phyloP scores from a whole-genome alignment of 331 rosid genomes.

The Cydonia oblonga region DNA sequence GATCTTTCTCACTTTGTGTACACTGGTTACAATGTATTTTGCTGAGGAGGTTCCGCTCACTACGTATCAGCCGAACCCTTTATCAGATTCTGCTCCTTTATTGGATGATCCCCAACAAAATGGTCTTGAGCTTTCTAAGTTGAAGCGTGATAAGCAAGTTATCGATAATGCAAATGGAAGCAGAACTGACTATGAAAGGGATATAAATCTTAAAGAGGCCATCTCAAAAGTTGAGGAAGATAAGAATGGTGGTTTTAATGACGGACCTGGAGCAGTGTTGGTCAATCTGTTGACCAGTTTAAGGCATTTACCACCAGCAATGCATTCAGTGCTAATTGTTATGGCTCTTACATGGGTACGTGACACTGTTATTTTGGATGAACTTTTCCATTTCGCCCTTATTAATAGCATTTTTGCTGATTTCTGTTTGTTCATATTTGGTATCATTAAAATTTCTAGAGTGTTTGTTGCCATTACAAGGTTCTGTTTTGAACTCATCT shows the following conservation, averaged over 20 bases:
- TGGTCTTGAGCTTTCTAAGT: constrained; percentile 40
- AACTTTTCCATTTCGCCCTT: constrained; percentile 15
- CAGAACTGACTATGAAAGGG: constrained; percentile 22
- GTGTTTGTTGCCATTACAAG: background rate
- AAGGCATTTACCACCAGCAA: constrained; percentile 93
- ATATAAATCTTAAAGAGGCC: constrained; percentile 26
- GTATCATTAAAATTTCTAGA: background rate
- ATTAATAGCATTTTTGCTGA: background rate
- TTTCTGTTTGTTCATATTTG: background rate
- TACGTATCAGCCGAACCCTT: constrained; percentile 30
- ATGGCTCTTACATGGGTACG: constrained; percentile 99
- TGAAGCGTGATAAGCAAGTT: constrained; percentile 28
- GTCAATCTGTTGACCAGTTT: constrained; percentile 86
- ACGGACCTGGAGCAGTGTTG: constrained; percentile 89
- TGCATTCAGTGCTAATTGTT: constrained; percentile 93
- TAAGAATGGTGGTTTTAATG: constrained; percentile 38
- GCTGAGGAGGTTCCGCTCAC: constrained; percentile 84
- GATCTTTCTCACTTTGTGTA: constrained; percentile 75
- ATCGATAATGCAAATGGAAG: constrained; percentile 21
- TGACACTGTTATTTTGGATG: constrained; percentile 6
- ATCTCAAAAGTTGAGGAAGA: constrained; percentile 38
- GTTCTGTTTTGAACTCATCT: constrained; percentile 7
- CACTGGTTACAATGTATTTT: constrained; percentile 77
- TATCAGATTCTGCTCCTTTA: constrained; percentile 79
- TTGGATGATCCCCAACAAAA: constrained; percentile 53